Percentiles rank a stretch among this genome's conserved stretches.
phyloP scores from a whole-genome alignment of 116 monocot genomes.

The Zostera marina region DNA sequence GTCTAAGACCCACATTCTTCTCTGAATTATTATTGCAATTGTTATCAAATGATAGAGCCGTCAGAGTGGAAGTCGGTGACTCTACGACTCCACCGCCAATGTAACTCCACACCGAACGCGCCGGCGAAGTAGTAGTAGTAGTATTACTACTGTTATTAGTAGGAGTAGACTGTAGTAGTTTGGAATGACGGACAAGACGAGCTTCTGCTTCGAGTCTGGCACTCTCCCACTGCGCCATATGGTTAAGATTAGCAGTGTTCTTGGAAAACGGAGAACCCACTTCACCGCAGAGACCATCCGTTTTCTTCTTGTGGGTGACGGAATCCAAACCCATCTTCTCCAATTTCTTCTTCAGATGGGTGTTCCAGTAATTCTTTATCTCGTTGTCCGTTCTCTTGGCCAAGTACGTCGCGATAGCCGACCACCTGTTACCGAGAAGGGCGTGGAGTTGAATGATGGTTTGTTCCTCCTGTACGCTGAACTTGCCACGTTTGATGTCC shows the following conservation, averaged over 20 bases:
- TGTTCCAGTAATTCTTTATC: conserved; percentile 12
- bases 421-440: conserved; percentile 44
- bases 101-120: too few species aligned
- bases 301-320: neutral
- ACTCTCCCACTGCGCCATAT: conserved; percentile 92
- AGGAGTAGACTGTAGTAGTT: too few species aligned
- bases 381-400: conserved; percentile 7
- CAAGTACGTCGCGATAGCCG: conserved; percentile 6
- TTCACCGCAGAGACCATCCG: neutral
- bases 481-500: conserved; percentile 14
- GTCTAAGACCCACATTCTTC: too few species aligned
- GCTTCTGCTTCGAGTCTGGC: conserved; percentile 72
- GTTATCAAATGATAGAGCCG: too few species aligned
- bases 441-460: conserved; percentile 36
- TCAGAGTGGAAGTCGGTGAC: too few species aligned
- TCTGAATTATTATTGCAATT: too few species aligned
- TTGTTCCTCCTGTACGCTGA: conserved; percentile 19
- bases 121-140: too few species aligned
- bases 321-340: neutral
- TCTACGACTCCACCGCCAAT: too few species aligned
- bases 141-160: too few species aligned
- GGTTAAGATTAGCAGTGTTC: conserved; percentile 61
- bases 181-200: conserved; percentile 18
- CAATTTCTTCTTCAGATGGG: conserved; percentile 4
- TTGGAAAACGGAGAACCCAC: too few species aligned